These are phyloP conservation scores for Phytophthora macrochlamydospora DNA, from an alignment of 352 stramenopile genomes.

Conservation along the genomic window DNA sequence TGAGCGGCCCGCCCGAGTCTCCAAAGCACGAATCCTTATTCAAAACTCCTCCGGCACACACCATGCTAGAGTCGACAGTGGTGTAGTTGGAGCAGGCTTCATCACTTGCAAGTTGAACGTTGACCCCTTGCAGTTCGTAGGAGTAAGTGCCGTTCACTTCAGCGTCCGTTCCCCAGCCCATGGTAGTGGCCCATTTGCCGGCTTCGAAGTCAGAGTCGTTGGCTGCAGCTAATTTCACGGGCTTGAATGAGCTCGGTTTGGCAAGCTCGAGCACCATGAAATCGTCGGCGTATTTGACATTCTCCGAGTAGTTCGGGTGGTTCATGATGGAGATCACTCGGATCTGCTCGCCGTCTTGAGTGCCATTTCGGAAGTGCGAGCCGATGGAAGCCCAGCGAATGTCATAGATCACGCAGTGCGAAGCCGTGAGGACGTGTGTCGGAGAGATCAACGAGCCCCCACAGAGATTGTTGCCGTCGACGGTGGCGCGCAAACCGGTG, in stretches of 20 bases:
- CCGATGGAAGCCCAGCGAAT: slow-evolving; percentile 12
- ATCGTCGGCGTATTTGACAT: slow-evolving; percentile 5
- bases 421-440: slow-evolving; percentile 14
- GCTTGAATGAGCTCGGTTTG: slow-evolving; percentile 30
- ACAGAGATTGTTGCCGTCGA: slow-evolving; percentile 8
- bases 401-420: slow-evolving; percentile 11
- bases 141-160: slow-evolving; percentile 29
- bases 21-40: slow-evolving; percentile 51
- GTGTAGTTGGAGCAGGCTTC: slow-evolving; percentile 29
- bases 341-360: slow-evolving; percentile 16
- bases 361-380: slow-evolving; percentile 11
- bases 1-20: slow-evolving; percentile 57
- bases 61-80: slow-evolving; percentile 38
- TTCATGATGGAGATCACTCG: slow-evolving; percentile 6
- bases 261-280: slow-evolving; percentile 53
- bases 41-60: slow-evolving; percentile 47
- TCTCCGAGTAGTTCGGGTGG: slow-evolving; percentile 7
- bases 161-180: slow-evolving; percentile 34
- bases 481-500: slow-evolving; percentile 11
- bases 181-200: slow-evolving; percentile 30
- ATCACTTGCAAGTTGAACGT: slow-evolving; percentile 40
- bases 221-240: slow-evolving; percentile 30
- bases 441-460: slow-evolving; percentile 7
- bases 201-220: slow-evolving; percentile 24
- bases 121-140: slow-evolving; percentile 40